Conservation (phyloP, 495 filamentous ascomycete genomes). For the Hypoxylon fuscum region DNA sequence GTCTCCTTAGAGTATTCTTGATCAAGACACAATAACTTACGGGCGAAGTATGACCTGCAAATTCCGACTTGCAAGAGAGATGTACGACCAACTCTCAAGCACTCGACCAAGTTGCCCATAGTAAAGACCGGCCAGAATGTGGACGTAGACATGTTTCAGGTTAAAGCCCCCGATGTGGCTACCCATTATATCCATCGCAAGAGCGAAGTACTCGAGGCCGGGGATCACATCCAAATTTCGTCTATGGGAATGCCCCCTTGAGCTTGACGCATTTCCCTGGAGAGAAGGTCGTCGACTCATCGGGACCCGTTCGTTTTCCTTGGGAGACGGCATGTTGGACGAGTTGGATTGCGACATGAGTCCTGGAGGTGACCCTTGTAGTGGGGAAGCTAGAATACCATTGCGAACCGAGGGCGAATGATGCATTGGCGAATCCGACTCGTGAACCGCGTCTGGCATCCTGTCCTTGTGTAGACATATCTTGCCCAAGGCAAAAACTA, state of each 20-base stretch:
- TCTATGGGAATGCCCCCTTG: conserved; percentile 43
- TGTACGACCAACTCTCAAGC: conserved; percentile 90
- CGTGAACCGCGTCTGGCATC: conserved; percentile 69
- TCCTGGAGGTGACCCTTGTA: conserved; percentile 59
- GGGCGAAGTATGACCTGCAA: conserved; percentile 80
- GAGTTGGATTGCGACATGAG: conserved; percentile 50
- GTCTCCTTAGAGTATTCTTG: neutral
- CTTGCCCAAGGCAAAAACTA: conserved; percentile 86
- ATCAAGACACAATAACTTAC: conserved; percentile 56
- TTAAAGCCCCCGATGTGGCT: conserved; percentile 79
- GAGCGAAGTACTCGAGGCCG: conserved; percentile 86
- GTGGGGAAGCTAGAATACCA: conserved; percentile 57
- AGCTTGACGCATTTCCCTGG: conserved; percentile 44
- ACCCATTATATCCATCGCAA: conserved; percentile 88
- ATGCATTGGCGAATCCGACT: conserved; percentile 50
- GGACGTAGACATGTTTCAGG: conserved; percentile 83
- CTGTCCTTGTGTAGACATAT: conserved; percentile 72
- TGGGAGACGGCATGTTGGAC: conserved; percentile 57
- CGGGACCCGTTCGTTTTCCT: conserved; percentile 52
- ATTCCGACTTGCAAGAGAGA: conserved; percentile 77
- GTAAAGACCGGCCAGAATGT: conserved; percentile 87
- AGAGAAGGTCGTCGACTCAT: conserved; percentile 56
- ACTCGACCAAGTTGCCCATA: conserved; percentile 86
- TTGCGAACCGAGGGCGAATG: conserved; percentile 59
- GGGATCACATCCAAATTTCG: conserved; percentile 89